Evolutionary conservation across 495 filamentous ascomycete species (phyloP).

Genomic region (Trichocladium uniseriatum): DNA sequence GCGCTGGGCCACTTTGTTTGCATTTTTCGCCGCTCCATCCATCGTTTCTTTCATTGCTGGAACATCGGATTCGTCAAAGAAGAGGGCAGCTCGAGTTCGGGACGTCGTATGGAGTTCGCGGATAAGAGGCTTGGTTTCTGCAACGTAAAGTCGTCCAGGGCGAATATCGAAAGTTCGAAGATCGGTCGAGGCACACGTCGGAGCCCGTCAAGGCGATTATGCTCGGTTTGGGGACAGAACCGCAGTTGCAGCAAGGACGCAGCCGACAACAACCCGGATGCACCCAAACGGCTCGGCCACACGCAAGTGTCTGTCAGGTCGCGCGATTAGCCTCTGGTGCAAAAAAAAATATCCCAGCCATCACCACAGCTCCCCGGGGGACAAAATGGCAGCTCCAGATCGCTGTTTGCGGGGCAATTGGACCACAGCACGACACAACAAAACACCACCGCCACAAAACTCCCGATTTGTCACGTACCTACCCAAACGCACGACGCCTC

Average conservation of each 20-base stretch:
- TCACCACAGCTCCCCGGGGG: background rate
- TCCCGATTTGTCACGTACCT: slow-evolving; percentile 4
- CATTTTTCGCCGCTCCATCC: slow-evolving; percentile 41
- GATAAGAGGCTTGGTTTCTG: background rate
- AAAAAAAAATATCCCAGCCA: background rate
- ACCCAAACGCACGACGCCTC: background rate
- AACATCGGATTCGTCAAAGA: slow-evolving; percentile 23
- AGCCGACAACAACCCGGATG: too few species aligned
- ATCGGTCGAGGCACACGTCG: too few species aligned
- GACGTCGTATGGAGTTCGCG: background rate
- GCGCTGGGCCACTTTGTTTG: slow-evolving; percentile 33
- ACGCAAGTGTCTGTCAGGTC: background rate
- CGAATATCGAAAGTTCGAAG: too few species aligned
- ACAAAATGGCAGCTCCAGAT: background rate
- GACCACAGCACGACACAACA: background rate
- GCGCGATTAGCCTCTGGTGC: background rate
- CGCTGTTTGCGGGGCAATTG: slow-evolving; percentile 22
- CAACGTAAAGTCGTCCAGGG: background rate
- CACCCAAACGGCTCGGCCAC: background rate
- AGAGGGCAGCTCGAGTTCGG: background rate
- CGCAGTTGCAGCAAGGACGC: too few species aligned
- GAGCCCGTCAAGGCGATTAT: too few species aligned
- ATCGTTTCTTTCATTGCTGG: slow-evolving; percentile 34
- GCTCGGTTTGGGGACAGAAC: too few species aligned
- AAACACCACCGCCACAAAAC: background rate